Conservation (phyloP, 2,329 filamentous ascomycete genomes). For the Talaromyces sp. region DNA sequence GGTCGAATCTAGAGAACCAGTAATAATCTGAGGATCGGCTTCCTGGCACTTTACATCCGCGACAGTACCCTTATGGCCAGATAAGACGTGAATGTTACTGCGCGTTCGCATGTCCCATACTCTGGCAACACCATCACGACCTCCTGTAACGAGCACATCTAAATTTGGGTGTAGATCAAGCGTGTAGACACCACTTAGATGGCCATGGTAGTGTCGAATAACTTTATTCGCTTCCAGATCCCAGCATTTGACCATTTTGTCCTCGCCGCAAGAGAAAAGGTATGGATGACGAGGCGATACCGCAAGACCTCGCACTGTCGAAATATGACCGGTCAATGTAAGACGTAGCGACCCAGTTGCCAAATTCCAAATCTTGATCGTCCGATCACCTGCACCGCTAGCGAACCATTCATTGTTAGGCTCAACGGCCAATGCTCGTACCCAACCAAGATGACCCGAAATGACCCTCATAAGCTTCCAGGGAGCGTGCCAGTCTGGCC, state of each 20-base stretch:
- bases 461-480: slow-evolving; percentile 99
- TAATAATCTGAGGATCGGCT: slow-evolving; percentile 93
- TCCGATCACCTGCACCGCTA: slow-evolving; percentile 89
- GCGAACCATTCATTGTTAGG: slow-evolving; percentile 98
- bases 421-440: slow-evolving; percentile 83
- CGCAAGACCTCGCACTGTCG: slow-evolving; percentile 85
- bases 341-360: slow-evolving; percentile 80
- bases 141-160: slow-evolving; percentile 91
- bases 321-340: slow-evolving; percentile 91
- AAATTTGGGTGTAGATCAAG: slow-evolving; percentile 89
- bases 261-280: slow-evolving; percentile 94
- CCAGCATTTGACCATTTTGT: slow-evolving; percentile 99
- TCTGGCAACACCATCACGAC: slow-evolving; percentile 86
- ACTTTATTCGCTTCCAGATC: slow-evolving; percentile 99
- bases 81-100: slow-evolving; percentile 90
- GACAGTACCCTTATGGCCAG: slow-evolving; percentile 87
- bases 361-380: slow-evolving; percentile 98
- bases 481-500: slow-evolving; percentile 93
- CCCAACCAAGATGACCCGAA: slow-evolving; percentile 94
- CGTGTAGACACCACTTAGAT: slow-evolving; percentile 93
- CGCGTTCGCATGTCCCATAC: slow-evolving; percentile 99
- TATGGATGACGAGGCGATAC: slow-evolving; percentile 94
- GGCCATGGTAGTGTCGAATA: slow-evolving; percentile 95
- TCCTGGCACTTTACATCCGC: slow-evolving; percentile 90
- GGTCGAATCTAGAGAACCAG: slow-evolving; percentile 85